Percentiles rank a stretch among this genome's conserved stretches.
Evolutionary conservation across 2,329 filamentous ascomycete genomes (phyloP).

Genomic region (Berkeleyomyces basicola): DNA sequence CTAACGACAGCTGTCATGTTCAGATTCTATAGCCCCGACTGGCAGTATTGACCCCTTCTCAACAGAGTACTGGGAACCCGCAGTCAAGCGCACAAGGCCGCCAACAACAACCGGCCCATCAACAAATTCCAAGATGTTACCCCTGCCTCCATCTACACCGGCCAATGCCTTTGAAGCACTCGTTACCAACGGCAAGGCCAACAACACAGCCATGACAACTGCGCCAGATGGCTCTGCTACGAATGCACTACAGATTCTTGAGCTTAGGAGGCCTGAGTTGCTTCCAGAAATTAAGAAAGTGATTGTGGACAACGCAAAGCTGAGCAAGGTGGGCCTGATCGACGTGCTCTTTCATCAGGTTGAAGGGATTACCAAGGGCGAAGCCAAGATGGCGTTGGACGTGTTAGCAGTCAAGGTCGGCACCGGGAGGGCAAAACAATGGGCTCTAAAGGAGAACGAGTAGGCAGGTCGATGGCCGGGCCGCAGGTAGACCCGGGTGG

Average conservation of each 20-base stretch:
- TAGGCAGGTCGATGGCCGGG: not conserved
- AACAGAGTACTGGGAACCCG: conserved; percentile 55
- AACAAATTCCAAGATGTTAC: conserved; percentile 13
- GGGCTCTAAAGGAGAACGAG: conserved; percentile 19
- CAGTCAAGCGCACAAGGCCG: conserved; percentile 19
- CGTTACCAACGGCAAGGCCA: not conserved
- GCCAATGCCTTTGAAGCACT: conserved; percentile 25
- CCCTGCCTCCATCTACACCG: conserved; percentile 21
- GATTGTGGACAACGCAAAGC: conserved; percentile 24
- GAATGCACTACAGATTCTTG: conserved; percentile 22
- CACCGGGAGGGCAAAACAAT: conserved; percentile 23
- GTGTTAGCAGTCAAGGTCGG: conserved; percentile 26
- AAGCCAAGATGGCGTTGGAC: conserved; percentile 28
- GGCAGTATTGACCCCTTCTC: conserved; percentile 69
- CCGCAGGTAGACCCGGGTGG: not conserved
- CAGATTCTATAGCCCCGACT: conserved; percentile 33
- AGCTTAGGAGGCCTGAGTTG: conserved; percentile 19
- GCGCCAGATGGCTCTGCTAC: conserved; percentile 13
- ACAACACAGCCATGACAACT: conserved; percentile 7
- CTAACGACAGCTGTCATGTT: conserved; percentile 16
- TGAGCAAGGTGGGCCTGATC: conserved; percentile 27
- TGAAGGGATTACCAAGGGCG: conserved; percentile 22
- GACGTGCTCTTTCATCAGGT: conserved; percentile 26
- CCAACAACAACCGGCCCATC: not conserved
- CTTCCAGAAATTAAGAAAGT: conserved; percentile 27